Evolutionary conservation across 345 rosid species (phyloP), one percentile per base, ranked within the genome.

Genomic region (Syzygium aqueum): DNA sequence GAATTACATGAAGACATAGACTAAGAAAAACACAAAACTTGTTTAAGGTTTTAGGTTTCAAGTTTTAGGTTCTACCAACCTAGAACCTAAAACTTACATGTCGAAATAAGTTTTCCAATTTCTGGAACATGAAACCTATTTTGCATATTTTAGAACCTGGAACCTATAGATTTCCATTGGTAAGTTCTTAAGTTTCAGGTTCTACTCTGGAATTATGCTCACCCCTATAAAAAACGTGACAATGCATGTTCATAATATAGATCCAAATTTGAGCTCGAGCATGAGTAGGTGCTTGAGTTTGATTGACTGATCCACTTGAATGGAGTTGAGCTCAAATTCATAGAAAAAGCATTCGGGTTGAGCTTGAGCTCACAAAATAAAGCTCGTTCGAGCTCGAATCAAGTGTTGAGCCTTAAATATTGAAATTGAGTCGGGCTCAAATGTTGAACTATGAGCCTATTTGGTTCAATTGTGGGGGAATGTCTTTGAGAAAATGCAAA

Each of bases 1-100:
- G 0, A 2, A 25, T 11, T 5, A 0, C 12, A 3, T 0, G 0
- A 25, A 57, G 1, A 25, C 0, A 57, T 25, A 57, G 0, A 3
- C 11, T 0, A 57, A 25, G 0, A 57, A 59, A 59, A 57, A 4
- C 3, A 25, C 1, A 57, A 4, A 57, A 25, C 0, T 27, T 27
- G 2, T 25, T 25, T 11, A 4, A 0, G 0, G 3, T 59, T 57
- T 25, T 0, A 11, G 0, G 5, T 56, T 56, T 3, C 0, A 54
- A 21, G 59, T 54, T 54, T 54, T 9, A 21, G 0, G 3, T 0
- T 23, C 6, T 14, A 11, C 0, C 25, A 5, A 25, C 0, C 25
- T 25, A 1, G 6, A 57, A 25, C 0, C 25, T 25, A 1, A 2
- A 57, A 25, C 4, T 1, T 57, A 1, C 0, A 0, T 0, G 4